Conservation (phyloP, 1,284 basidiomycete species). For the Malassezia globosa region DNA sequence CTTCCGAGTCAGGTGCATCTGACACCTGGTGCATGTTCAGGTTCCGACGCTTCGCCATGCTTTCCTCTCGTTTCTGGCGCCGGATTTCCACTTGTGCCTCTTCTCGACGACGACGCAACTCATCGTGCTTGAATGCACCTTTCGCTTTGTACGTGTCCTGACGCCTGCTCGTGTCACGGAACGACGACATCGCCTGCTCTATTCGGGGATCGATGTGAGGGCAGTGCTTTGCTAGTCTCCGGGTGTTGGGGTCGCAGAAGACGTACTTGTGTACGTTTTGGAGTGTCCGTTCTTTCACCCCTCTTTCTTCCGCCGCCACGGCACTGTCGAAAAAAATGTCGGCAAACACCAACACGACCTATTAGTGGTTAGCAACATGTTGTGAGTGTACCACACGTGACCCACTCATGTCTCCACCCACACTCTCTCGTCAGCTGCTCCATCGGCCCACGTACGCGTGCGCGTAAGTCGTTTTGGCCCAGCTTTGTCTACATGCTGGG, state of each 20-base stretch:
- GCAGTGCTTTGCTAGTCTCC: too few species aligned
- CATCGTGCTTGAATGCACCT: conserved; percentile 45
- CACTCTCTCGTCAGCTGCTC: too few species aligned
- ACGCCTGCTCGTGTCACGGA: conserved; percentile 38
- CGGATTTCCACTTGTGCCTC: conserved; percentile 47
- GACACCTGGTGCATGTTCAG: conserved; percentile 34
- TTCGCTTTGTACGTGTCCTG: conserved; percentile 46
- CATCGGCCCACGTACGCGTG: too few species aligned
- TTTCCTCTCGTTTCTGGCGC: conserved; percentile 45
- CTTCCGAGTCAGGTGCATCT: conserved; percentile 41
- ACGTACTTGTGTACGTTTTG: background rate
- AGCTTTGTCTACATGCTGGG: too few species aligned
- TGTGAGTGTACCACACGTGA: too few species aligned
- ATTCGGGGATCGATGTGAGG: background rate
- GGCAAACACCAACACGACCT: conserved; percentile 11
- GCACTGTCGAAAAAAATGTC: conserved; percentile 3
- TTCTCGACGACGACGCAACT: conserved; percentile 43
- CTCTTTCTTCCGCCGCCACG: background rate
- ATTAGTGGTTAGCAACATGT: too few species aligned
- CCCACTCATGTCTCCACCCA: too few species aligned
- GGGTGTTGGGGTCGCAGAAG: too few species aligned
- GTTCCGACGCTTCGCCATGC: conserved; percentile 46
- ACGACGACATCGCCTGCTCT: conserved; percentile 25
- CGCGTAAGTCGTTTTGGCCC: too few species aligned
- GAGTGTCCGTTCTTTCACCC: too few species aligned